Conservation (phyloP, 345 rosid genomes). For the Sapria himalayana region DNA sequence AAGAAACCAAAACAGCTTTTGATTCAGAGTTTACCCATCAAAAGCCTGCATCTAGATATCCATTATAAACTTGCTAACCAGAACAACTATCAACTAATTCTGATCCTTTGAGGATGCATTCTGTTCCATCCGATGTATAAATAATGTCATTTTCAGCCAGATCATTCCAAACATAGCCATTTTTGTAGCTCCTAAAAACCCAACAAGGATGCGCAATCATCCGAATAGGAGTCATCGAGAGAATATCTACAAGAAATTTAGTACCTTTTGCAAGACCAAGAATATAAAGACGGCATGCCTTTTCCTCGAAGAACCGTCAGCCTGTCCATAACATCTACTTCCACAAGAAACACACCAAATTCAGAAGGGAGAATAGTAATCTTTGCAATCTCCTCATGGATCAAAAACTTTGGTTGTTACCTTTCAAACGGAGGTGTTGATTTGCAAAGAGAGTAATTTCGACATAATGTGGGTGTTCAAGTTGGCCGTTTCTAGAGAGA, state of each 20-base stretch:
- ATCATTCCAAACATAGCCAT: constrained; percentile 94
- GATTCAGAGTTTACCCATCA: no score
- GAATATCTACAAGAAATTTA: background rate
- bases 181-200: constrained; percentile 51
- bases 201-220: background rate
- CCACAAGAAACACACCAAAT: background rate
- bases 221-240: background rate
- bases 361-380: background rate
- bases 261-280: constrained; percentile 93
- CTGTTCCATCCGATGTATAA: constrained; percentile 56
- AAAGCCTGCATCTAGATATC: background rate
- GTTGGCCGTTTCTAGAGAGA: constrained; percentile 73
- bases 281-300: constrained; percentile 57
- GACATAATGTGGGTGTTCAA: constrained; percentile 84
- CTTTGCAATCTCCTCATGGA: background rate
- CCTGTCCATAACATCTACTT: constrained; percentile 42
- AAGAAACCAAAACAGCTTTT: background rate
- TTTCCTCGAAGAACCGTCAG: constrained; percentile 58
- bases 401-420: constrained; percentile 8
- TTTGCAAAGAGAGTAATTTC: constrained; percentile 43
- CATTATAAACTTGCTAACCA: constrained; percentile 13
- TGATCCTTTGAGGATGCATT: constrained; percentile 86
- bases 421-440: constrained; percentile 69
- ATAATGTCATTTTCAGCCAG: constrained; percentile 59
- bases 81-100: constrained; percentile 32